These are phyloP conservation scores for Colletotrichum tabaci DNA, from an alignment of 2,329 filamentous ascomycete species.

Conservation along the genomic window DNA sequence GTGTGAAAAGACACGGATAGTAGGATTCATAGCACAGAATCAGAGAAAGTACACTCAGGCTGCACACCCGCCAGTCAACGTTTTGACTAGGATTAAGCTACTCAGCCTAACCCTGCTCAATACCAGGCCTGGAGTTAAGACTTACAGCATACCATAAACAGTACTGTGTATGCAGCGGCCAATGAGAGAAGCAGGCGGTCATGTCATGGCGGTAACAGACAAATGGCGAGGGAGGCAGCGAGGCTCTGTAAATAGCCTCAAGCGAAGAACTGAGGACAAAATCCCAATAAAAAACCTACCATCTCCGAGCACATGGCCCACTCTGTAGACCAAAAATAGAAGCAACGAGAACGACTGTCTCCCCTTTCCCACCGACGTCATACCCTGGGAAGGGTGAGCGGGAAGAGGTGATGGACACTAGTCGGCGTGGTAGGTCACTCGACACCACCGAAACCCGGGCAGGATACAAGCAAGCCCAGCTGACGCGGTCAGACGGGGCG, in stretches of 20 bases:
- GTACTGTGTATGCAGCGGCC: no score
- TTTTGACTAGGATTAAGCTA: no score
- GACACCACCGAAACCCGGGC: constrained; percentile 15
- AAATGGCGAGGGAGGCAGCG: background rate
- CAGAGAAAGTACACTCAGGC: no score
- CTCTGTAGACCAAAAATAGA: background rate
- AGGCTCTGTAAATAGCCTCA: background rate
- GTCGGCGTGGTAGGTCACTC: constrained; percentile 27
- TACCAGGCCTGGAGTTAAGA: no score
- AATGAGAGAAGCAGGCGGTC: no score
- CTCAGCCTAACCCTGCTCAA: no score
- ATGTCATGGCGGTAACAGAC: background rate
- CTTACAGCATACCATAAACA: no score
- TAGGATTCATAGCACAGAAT: no score
- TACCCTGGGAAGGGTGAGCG: background rate
- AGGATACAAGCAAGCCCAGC: constrained; percentile 30
- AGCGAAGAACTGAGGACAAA: background rate
- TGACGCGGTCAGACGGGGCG: constrained; percentile 31
- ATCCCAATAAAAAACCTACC: background rate
- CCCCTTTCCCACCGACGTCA: constrained; percentile 13
- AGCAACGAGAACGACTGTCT: background rate
- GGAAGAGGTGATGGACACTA: constrained; percentile 3
- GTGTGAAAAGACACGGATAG: no score
- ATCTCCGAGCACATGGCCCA: background rate
- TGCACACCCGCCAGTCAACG: no score